These are phyloP conservation scores for Phytopythium cucurbitacearum DNA, from an alignment of 352 stramenopile genomes.

Conservation along the genomic window DNA sequence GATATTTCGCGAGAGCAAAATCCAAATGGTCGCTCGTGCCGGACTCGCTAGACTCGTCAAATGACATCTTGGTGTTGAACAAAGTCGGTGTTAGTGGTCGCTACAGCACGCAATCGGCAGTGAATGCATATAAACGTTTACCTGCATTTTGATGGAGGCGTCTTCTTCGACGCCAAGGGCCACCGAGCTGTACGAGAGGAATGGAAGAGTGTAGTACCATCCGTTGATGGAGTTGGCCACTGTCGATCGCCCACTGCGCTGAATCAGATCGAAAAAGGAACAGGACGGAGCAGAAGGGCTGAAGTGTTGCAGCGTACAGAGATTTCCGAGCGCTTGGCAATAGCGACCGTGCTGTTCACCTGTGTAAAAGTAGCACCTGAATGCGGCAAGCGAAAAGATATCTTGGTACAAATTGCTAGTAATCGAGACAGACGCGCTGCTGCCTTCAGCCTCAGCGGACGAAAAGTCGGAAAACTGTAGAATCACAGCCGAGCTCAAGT, in stretches of 20 bases:
- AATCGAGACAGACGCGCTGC: constrained; percentile 22
- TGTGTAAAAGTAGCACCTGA: constrained; percentile 88
- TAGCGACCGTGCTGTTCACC: constrained; percentile 52
- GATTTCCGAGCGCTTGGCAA: constrained; percentile 89
- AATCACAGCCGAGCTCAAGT: constrained; percentile 21
- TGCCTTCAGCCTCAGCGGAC: constrained; percentile 25
- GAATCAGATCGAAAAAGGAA: constrained; percentile 68
- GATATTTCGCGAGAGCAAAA: constrained; percentile 86
- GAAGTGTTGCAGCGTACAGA: constrained; percentile 93
- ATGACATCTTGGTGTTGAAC: constrained; percentile 60
- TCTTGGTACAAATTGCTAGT: constrained; percentile 74
- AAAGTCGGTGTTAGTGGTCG: neutral
- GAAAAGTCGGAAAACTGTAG: constrained; percentile 43
- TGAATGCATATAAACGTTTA: constrained; percentile 9
- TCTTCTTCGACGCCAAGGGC: constrained; percentile 56
- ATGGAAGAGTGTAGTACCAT: constrained; percentile 83
- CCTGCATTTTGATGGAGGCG: constrained; percentile 71
- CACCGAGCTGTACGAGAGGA: constrained; percentile 79
- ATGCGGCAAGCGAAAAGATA: constrained; percentile 61
- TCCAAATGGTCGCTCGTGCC: constrained; percentile 61
- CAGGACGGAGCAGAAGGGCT: constrained; percentile 56
- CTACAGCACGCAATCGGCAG: neutral
- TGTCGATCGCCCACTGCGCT: constrained; percentile 40
- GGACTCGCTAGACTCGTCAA: constrained; percentile 42
- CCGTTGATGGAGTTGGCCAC: constrained; percentile 44